Percentiles rank a stretch among this genome's conserved stretches.
Evolutionary conservation across 2,329 filamentous ascomycete species (phyloP).

Genomic region (Alternaria consortialis): DNA sequence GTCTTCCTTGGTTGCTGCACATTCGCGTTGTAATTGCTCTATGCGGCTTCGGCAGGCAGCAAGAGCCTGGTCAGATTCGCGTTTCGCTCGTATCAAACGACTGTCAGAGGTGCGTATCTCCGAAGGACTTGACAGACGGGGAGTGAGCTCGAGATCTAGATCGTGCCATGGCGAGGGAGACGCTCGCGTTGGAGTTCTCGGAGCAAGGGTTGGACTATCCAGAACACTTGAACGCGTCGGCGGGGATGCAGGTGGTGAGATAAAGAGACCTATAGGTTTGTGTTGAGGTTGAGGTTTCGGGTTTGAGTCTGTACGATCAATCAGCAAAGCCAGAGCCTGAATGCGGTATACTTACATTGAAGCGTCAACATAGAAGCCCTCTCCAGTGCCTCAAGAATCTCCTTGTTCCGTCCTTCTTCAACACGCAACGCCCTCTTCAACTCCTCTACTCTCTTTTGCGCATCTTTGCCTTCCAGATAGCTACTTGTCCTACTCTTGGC

Average conservation of each 20-base stretch:
- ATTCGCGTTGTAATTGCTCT: constrained; percentile 44
- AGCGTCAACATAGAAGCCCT: constrained; percentile 49
- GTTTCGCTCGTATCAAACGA: constrained; percentile 48
- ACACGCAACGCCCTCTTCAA: constrained; percentile 43
- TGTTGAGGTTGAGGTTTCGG: constrained; percentile 32
- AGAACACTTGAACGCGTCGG: constrained; percentile 33
- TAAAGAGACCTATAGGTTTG: constrained; percentile 32
- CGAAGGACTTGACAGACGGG: constrained; percentile 23
- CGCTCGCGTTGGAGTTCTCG: constrained; percentile 37
- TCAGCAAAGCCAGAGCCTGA: constrained; percentile 11
- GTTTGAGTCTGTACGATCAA: constrained; percentile 31
- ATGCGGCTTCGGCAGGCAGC: constrained; percentile 47
- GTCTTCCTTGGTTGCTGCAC: constrained; percentile 37
- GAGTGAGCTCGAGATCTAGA: constrained; percentile 31
- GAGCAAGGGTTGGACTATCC: constrained; percentile 23
- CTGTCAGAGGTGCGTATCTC: constrained; percentile 46
- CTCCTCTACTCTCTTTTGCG: constrained; percentile 46
- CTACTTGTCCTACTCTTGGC: constrained; percentile 42
- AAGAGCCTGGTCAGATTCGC: constrained; percentile 50
- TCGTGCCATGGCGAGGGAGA: constrained; percentile 37
- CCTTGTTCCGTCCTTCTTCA: constrained; percentile 48
- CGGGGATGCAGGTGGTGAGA: constrained; percentile 48
- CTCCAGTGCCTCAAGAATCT: constrained; percentile 50
- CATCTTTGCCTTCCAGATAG: constrained; percentile 43
- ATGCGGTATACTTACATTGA: constrained; percentile 38